Base-by-base conservation (phyloP, 768 basidiomycete species). In the Dendrothele bispora region DNA sequence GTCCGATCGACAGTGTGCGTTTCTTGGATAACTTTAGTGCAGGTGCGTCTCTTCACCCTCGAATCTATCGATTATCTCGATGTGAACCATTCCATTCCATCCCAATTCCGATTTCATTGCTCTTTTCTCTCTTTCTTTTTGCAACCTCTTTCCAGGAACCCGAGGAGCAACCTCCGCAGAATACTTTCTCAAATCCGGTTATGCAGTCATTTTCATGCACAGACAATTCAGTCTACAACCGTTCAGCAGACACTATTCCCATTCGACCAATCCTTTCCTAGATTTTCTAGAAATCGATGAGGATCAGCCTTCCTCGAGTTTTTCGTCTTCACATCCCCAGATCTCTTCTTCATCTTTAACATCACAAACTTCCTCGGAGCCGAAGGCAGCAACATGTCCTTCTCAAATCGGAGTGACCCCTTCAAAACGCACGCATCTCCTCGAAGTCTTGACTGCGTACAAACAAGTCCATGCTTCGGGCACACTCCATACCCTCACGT, bases 11-110 rank as follows among this genome's bases (percentile, higher is more conserved):
- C n/a, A 99, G 95, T 57, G 97, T 99, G 39, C 91, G 97, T 42
- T 99, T 98, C 66, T 77, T 99, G 24, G 95, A 98, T 65, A 98
- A 99, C 73, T 98, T 98, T 69, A 97, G 94, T 67, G 95, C 97
- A 50, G 93, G 93, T 89, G 39, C 51, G 85, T 61, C 27, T 2
- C 15, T 17, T 21, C n/a, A n/a, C n/a, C n/a, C n/a, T n/a, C n/a
- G n/a, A n/a, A n/a, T n/a, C n/a, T n/a, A n/a, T n/a, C n/a, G n/a
- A n/a, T n/a, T n/a, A n/a, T n/a, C n/a, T n/a, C n/a, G n/a, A n/a
- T n/a, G n/a, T n/a, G n/a, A n/a, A 22, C 28, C n/a, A 14, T 38
- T n/a, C 39, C 25, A 18, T 45, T 50, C 41, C 49, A 30, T 45
- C n/a, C n/a, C n/a, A n/a, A n/a, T n/a, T n/a, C n/a, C n/a, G n/a